Base-by-base conservation (phyloP, 2,329 filamentous ascomycete species). In the Alternaria gansuensis region DNA sequence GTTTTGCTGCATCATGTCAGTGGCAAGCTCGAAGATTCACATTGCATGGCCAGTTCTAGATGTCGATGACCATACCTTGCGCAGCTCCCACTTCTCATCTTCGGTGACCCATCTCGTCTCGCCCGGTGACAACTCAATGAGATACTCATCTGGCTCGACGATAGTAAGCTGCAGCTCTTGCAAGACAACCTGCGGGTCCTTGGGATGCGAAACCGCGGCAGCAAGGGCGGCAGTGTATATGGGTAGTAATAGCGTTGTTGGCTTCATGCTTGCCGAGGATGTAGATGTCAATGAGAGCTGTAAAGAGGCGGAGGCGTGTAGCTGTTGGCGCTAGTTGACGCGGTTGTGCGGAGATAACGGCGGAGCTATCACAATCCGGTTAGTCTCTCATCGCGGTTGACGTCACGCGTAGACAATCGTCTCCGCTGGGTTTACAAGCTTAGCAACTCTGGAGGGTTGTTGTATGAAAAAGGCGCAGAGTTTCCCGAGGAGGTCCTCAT, bases 31-130 rank as follows among this genome's bases (percentile, higher is more conserved):
- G 7, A 14, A 13, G 8, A 14, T 13, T 5, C 11, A 24, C 11
- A 5, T 24, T 23, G 26, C 26, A 4, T 21, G 4, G 2, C 9
- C 45, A 6, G 9, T 9, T 55, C 11, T 21, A 23, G 23, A 24
- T 13, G 9, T 29, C 4, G 11, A 33, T 23, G 11, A 13, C 80
- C 87, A 57, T 84, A 96, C 93, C 68, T 92, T 85, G 73, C 90
- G 89, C 64, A 98, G 81, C 77, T 89, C 88, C 93, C 94, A 97
- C 80, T 98, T 99, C 81, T 97, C 88, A 34, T 97, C 91, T 72
- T 98, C 94, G 0, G 92, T 96, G 31, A 97, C 89, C 90, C 91
- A 95, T 83, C 85, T 82, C 24, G 89, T 93, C 75, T 94, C 85
- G 55, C 91, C 92, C 3, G 92, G 92, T n/a, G 87, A 85, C 26